Base-by-base conservation (phyloP, 306 rosid species). In the Sicyos edulis region DNA sequence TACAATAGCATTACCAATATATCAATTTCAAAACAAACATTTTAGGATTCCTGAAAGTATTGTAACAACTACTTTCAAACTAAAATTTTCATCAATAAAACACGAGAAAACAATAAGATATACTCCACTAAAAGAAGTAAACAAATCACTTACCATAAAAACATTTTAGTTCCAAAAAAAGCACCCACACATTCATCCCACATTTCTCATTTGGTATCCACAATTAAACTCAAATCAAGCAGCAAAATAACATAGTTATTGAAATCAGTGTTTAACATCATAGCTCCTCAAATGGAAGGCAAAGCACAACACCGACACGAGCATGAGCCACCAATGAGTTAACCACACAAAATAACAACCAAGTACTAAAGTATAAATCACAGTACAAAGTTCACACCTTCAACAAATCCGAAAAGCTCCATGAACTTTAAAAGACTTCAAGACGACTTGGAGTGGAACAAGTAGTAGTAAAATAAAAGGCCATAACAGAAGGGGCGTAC, bases 321-420 rank as follows among this genome's bases (percentile, higher is more conserved):
- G 3, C 63, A 58, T 59, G 65, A 59, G 44, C 66, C 45, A 29
- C 67, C 21, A 60, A 60, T 15, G 64, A 60, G 65, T 26, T 13
- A 3, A 60, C 11, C 20, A 60, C 66, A 60, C 47, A 15, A 60
- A 60, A 60, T 60, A 60, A 29, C 67, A 60, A 42, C 47, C 47
- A 42, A 15, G 40, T 7, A 2, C 6, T 14, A 4, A 0, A 29
- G 66, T 60, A 34, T 1, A 26, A 34, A 64, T 40, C 52, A 64
- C 70, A 64, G 10, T 64, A 21, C 1, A 11, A 61, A 61, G 68
- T 32, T 61, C 29, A 8, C 49, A 16, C 14, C 12, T 61, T 61
- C 67, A 58, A 58, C 14, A 16, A 24, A 58, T 47, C 51, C 13
- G 11, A 47, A 58, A 11, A 58, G 40, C 40, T 58, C 63, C 63